A percentile compares a stretch with the other conserved stretches of the same genome.
These are phyloP conservation scores for Alternaria dauci DNA, from an alignment of 2,329 filamentous ascomycete species.

Conservation along the genomic window DNA sequence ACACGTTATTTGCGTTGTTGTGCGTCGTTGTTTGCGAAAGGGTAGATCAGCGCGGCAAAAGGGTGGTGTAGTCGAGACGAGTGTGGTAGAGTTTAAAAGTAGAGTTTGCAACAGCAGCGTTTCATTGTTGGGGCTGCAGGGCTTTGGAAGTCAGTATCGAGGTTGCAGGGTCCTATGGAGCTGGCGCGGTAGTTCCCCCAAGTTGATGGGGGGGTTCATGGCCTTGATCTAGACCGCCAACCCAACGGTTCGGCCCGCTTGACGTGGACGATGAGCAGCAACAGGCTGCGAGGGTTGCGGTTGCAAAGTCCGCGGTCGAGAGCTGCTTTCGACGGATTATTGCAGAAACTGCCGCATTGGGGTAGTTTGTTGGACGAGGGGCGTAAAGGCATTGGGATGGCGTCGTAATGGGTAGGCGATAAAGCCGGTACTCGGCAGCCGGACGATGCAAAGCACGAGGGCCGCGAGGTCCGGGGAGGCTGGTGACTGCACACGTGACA, in stretches of 20 bases:
- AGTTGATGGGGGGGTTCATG: slow-evolving; percentile 4
- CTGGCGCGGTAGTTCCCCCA: neutral
- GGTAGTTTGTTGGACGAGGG: neutral
- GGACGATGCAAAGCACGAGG: neutral
- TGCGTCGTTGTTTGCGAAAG: neutral
- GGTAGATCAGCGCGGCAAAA: neutral
- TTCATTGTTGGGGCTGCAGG: neutral
- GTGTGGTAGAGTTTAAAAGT: neutral
- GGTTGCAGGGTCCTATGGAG: neutral
- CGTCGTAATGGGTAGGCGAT: neutral
- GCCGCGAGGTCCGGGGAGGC: neutral
- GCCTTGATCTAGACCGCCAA: slow-evolving; percentile 14
- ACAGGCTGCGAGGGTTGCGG: slow-evolving; percentile 15
- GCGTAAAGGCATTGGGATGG: neutral
- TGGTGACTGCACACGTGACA: neutral
- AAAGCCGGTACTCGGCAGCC: neutral
- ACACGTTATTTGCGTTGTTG: neutral
- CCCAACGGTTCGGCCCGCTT: slow-evolving; percentile 19
- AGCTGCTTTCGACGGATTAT: slow-evolving; percentile 7
- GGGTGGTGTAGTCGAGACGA: neutral
- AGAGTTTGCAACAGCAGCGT: slow-evolving; percentile 4
- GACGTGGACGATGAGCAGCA: slow-evolving; percentile 5
- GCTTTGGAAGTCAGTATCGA: neutral
- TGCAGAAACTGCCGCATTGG: slow-evolving; percentile 11
- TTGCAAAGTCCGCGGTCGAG: slow-evolving; percentile 10